phyloP scores from a whole-genome alignment of 2,329 filamentous ascomycete species.

The Graphium sp. region DNA sequence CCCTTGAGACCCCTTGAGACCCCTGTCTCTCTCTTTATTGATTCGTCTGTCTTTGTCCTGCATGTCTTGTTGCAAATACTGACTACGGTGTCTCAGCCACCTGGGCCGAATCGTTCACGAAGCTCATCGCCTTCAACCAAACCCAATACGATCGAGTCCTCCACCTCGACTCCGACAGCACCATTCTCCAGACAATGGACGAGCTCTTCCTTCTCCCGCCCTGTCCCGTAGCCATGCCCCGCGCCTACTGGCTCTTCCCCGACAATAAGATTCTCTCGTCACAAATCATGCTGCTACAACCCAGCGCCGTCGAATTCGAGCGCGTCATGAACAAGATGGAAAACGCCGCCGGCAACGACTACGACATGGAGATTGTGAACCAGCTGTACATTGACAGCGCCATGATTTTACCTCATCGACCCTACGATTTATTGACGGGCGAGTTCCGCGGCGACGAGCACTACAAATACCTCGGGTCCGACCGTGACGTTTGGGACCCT shows the following conservation, averaged over 20 bases:
- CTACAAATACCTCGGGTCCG: constrained; percentile 18
- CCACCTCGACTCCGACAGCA: constrained; percentile 42
- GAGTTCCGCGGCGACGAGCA: constrained; percentile 40
- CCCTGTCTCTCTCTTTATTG: too few relatives aligned
- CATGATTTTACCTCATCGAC: constrained; percentile 45
- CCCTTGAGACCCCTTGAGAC: too few relatives aligned
- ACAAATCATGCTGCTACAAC: constrained; percentile 43
- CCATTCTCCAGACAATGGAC: constrained; percentile 43
- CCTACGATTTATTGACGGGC: constrained; percentile 41
- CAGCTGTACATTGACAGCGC: constrained; percentile 39
- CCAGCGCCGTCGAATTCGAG: constrained; percentile 31
- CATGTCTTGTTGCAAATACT: too few relatives aligned
- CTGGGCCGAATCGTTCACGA: constrained; percentile 49
- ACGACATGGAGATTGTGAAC: constrained; percentile 56
- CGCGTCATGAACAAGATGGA: constrained; percentile 12
- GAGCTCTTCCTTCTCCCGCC: constrained; percentile 50
- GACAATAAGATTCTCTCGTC: constrained; percentile 37
- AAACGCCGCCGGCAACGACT: constrained; percentile 16
- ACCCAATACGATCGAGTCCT: constrained; percentile 34
- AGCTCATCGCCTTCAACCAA: constrained; percentile 51
- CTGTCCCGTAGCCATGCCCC: constrained; percentile 45
- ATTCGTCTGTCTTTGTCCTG: too few relatives aligned
- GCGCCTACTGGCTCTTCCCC: constrained; percentile 51
- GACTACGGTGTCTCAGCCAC: too few relatives aligned
- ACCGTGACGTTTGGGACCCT: constrained; percentile 36